Conservation (phyloP, 2,329 filamentous ascomycete genomes). For the Fusarium sp. region DNA sequence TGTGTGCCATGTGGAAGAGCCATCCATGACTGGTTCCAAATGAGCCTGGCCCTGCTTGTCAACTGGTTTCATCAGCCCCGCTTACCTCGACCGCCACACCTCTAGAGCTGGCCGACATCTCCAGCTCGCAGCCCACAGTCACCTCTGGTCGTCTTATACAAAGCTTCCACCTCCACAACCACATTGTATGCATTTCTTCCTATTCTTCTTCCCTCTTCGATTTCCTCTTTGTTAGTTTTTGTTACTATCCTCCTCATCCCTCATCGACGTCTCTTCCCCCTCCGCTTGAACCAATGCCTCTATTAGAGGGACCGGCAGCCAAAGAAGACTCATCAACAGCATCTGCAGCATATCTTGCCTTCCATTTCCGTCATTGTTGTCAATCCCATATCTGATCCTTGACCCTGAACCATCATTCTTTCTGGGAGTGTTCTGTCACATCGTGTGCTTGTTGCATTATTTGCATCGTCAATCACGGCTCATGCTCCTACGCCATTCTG, state of each 20-base stretch:
- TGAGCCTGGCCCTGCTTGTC: conserved; percentile 60
- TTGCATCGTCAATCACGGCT: conserved; percentile 2
- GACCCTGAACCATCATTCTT: background rate
- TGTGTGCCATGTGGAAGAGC: conserved; percentile 50
- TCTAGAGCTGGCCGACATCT: conserved; percentile 62
- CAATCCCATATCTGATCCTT: background rate
- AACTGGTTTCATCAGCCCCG: conserved; percentile 59
- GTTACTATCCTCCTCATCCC: background rate
- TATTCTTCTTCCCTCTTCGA: conserved; percentile 31
- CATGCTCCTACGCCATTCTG: conserved; percentile 6
- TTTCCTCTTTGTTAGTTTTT: conserved; percentile 3
- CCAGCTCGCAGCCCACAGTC: conserved; percentile 55
- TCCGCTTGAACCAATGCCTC: background rate
- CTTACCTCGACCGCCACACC: conserved; percentile 55
- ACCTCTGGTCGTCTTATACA: conserved; percentile 43
- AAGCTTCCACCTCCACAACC: conserved; percentile 42
- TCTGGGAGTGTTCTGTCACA: background rate
- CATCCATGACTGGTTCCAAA: conserved; percentile 58
- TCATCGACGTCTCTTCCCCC: background rate
- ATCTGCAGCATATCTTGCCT: background rate
- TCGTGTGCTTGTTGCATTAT: background rate
- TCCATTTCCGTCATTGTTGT: background rate
- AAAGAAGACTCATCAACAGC: conserved; percentile 4
- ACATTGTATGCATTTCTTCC: conserved; percentile 42
- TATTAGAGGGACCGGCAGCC: background rate